Percentiles rank a stretch among this genome's conserved stretches.
phyloP scores from a whole-genome alignment of 2,329 filamentous ascomycete genomes.

The Seiridium unicorne region DNA sequence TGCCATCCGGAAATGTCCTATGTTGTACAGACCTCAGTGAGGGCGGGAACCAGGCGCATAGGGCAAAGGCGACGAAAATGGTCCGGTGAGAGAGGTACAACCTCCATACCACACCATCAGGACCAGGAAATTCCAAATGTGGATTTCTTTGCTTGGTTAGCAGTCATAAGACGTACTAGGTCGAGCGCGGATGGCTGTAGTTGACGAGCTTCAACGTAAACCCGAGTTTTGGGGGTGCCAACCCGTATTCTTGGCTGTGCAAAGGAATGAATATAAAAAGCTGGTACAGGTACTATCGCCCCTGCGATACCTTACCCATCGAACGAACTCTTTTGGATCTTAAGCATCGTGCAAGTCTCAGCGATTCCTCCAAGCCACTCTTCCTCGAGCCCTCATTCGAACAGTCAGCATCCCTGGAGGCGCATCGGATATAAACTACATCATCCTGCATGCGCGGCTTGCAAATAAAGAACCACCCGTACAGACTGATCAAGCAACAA shows the following conservation, averaged over 20 bases:
- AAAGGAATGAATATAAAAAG: slow-evolving; percentile 11
- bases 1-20: slow-evolving; percentile 21
- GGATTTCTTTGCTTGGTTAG: slow-evolving; percentile 8
- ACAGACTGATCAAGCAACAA: slow-evolving; percentile 9
- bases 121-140: slow-evolving; percentile 9
- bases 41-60: slow-evolving; percentile 6
- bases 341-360: neutral
- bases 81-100: slow-evolving; percentile 21
- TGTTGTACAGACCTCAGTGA: slow-evolving; percentile 9
- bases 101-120: slow-evolving; percentile 25
- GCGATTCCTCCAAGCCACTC: neutral
- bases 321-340: slow-evolving; percentile 14
- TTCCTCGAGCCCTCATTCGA: neutral
- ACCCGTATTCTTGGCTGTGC: neutral
- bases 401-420: neutral
- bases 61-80: slow-evolving; percentile 11
- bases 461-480: slow-evolving; percentile 14
- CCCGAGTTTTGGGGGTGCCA: slow-evolving; percentile 3
- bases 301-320: slow-evolving; percentile 15
- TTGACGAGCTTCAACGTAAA: neutral
- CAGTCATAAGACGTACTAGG: slow-evolving; percentile 29
- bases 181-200: slow-evolving; percentile 11
- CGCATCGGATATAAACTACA: slow-evolving; percentile 1
- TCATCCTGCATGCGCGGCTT: slow-evolving; percentile 1
- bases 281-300: slow-evolving; percentile 8